Base-by-base conservation (phyloP, 257 asterid species). In the Buddleja alternifolia region DNA sequence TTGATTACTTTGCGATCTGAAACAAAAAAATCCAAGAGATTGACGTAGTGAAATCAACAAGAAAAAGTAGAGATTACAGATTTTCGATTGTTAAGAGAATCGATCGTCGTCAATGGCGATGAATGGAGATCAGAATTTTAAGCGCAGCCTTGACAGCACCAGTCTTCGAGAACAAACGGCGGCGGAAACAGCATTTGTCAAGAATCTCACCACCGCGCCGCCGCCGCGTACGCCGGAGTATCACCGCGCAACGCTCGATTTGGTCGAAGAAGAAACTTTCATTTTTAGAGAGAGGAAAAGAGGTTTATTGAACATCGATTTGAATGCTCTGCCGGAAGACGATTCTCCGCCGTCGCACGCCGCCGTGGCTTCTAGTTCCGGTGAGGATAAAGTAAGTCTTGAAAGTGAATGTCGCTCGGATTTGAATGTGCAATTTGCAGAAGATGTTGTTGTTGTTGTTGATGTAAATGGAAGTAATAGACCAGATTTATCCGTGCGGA, bases 311-410 rank as follows among this genome's bases (percentile, higher is more conserved):
- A 23, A 34, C 7, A 57, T 57, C 63, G 63, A 36, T 23, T 34
- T 57, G 63, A 57, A 57, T 57, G 63, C 46, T 15, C 45, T 15
- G 63, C 63, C 63, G 29, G 45, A 29, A 57, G 24, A 32, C 6
- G 63, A 25, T 12, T 29, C 10, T 32, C 62, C 44, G 20, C 6
- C 62, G 42, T 20, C 9, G 6, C 5, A 36, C 6, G 16, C 10
- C 17, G 0, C 53, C 53, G 8, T 41, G n/a, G 47, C 47, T 41
- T 41, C 47, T 0, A 41, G 4, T 41, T 41, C 16, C 11, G n/a
- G 47, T 3, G 47, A 41, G 10, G 56, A 3, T 17, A 23, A 20
- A 23, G 58, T 4, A 52, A 20, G 14, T 8, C 20, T 8, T 50
- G 14, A 50, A 8, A 50, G 56, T 10, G 29, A 50, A 50, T 50